phyloP scores from a whole-genome alignment of 257 asterid genomes.

The Petrea volubilis region DNA sequence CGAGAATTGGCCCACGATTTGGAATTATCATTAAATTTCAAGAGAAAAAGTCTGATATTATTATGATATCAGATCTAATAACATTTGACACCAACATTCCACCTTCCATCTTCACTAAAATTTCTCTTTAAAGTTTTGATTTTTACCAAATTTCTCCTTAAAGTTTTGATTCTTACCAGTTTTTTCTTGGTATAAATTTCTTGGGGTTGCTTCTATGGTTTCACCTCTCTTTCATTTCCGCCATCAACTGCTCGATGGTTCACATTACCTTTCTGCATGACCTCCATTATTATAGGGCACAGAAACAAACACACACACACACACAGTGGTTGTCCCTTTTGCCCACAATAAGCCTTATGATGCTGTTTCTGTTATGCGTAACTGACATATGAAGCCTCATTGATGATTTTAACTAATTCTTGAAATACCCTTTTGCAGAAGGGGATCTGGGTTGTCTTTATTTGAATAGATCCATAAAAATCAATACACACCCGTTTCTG shows the following conservation, averaged over 20 bases:
- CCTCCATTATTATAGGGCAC: constrained; percentile 17
- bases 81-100: constrained; percentile 56
- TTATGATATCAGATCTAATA: constrained; percentile 45
- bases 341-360: constrained; percentile 17
- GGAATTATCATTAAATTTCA: constrained; percentile 28
- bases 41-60: constrained; percentile 33
- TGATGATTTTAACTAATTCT: constrained; percentile 42
- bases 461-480: constrained; percentile 35
- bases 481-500: constrained; percentile 8
- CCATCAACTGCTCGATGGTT: constrained; percentile 24
- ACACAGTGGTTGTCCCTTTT: constrained; percentile 8
- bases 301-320: constrained; percentile 19
- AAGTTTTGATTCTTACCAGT: constrained; percentile 29
- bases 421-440: constrained; percentile 33
- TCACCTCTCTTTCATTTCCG: constrained; percentile 16
- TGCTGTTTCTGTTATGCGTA: constrained; percentile 36
- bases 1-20: constrained; percentile 35
- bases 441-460: constrained; percentile 60
- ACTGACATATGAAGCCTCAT: constrained; percentile 38
- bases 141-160: constrained; percentile 8
- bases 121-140: neutral
- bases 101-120: constrained; percentile 42
- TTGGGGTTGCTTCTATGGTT: constrained; percentile 12
- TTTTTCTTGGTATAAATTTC: constrained; percentile 15
- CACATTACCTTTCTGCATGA: constrained; percentile 14